phyloP scores from a whole-genome alignment of 2,329 filamentous ascomycete genomes.

The Scedosporium boydii region DNA sequence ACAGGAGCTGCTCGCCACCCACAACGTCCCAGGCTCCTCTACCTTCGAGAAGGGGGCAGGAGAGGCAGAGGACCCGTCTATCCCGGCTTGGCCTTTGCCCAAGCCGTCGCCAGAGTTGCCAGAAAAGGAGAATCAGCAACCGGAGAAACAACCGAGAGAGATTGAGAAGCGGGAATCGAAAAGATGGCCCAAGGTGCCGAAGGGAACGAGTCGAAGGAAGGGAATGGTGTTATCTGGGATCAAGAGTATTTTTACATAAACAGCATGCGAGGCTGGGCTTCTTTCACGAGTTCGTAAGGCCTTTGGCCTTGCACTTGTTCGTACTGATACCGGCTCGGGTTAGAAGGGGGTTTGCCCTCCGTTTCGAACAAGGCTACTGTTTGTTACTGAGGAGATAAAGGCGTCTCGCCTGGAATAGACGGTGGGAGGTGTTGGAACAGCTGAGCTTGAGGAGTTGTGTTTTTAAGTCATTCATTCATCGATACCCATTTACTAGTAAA shows the following conservation, averaged over 20 bases:
- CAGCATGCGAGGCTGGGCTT: too few relatives aligned
- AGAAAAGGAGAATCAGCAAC: constrained; percentile 1
- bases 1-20: too few relatives aligned
- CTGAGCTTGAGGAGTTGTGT: not conserved
- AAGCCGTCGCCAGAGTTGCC: not conserved
- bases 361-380: not conserved
- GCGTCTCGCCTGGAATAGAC: not conserved
- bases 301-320: too few relatives aligned
- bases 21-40: not conserved
- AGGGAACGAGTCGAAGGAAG: not conserved
- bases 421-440: not conserved
- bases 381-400: not conserved
- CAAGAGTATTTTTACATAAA: not conserved
- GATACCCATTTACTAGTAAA: not conserved
- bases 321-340: too few relatives aligned
- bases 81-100: not conserved
- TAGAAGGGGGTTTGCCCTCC: too few relatives aligned
- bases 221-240: not conserved
- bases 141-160: not conserved
- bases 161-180: not conserved
- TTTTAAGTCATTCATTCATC: not conserved
- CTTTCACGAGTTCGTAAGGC: too few relatives aligned
- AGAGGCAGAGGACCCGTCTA: not conserved
- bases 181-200: not conserved
- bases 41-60: not conserved